Base-by-base conservation (phyloP, 1,284 basidiomycete genomes). In the Cerioporus squamosus region DNA sequence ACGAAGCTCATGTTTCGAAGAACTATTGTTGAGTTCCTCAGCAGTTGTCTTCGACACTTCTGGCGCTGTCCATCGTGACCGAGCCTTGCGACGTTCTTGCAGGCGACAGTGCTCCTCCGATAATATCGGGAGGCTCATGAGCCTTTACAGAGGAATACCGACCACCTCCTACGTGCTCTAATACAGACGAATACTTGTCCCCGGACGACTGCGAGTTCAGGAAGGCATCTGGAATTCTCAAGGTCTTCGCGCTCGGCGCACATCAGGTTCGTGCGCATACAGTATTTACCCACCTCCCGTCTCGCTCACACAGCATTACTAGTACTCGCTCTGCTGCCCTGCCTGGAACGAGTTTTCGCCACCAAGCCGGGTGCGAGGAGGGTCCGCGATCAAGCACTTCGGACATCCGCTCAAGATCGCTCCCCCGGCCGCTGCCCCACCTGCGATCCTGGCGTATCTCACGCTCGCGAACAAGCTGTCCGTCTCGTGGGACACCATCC, bases 391-490 rank as follows among this genome's bases (percentile, higher is more conserved):
- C 23, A 66, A 66, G 36, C 69, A 71, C 42, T 76, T 68, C 57
- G 70, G 79, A 38, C 68, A 71, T 4, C 76, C 83, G 60, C 84
- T 86, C 60, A 77, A 77, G 10, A 70, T 90, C 50, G 73, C 69
- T 29, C 81, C 84, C 15, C 84, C 86, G 4, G 81, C 86, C 3
- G 77, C 87, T 24, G 83, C 86, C 0, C 77, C 82, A 6, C 85
- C 88, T n/a, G 88, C 88, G 6, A 88, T 90, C 55, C 80, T 91
- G 12, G 79, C 84, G 1, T 90, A 86, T 70, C 76, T 90, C 43
- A 80, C 83, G 1, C 72, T 90, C 2, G 76, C 79, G 18, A 81
- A 83, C 65, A 78, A 70, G 61, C 66, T 75, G 22, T 66, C 75
- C 43, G 65, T 67, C 44, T 61, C 71, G 18, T 62, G 63, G 49